Evolutionary conservation across 768 basidiomycete species (phyloP).

Genomic region (Mycena indigotica): DNA sequence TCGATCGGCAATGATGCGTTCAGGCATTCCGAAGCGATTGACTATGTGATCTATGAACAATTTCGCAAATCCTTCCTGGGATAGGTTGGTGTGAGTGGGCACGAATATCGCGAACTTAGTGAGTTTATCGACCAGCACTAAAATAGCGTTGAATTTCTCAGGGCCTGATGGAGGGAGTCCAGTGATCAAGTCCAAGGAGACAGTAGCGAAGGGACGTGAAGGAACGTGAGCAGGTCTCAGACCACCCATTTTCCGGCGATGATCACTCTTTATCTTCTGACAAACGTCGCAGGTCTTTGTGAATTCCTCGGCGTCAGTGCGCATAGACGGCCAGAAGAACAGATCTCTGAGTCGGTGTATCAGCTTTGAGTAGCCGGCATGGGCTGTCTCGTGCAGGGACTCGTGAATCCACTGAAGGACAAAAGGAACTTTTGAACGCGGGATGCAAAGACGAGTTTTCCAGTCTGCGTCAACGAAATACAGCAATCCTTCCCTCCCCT

Average conservation of each 20-base stretch:
- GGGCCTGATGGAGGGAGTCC: slow-evolving; percentile 16
- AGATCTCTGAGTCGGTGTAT: not conserved
- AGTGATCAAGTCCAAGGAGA: slow-evolving; percentile 9
- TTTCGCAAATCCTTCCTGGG: slow-evolving; percentile 9
- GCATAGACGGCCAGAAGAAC: slow-evolving; percentile 7
- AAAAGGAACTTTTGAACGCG: slow-evolving; percentile 14
- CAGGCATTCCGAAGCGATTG: too few species aligned
- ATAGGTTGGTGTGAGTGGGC: slow-evolving; percentile 18
- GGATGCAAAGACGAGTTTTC: too few species aligned
- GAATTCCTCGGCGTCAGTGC: slow-evolving; percentile 4
- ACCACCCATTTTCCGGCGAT: slow-evolving; percentile 7
- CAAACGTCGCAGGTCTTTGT: slow-evolving; percentile 1
- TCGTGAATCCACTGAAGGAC: slow-evolving; percentile 6
- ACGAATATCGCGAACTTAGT: slow-evolving; percentile 39
- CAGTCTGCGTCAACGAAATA: slow-evolving; percentile 18
- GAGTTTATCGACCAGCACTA: slow-evolving; percentile 33
- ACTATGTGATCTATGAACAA: slow-evolving; percentile 12
- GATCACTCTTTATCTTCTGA: slow-evolving; percentile 14
- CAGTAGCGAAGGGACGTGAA: slow-evolving; percentile 5
- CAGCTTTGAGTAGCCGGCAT: not conserved
- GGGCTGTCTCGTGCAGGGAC: slow-evolving; percentile 4
- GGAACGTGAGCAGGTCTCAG: slow-evolving; percentile 7
- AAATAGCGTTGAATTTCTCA: slow-evolving; percentile 22
- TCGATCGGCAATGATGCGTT: too few species aligned
- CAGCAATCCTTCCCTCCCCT: too few species aligned